Conservation (phyloP, 345 rosid species). For the Kernera saxatilis region DNA sequence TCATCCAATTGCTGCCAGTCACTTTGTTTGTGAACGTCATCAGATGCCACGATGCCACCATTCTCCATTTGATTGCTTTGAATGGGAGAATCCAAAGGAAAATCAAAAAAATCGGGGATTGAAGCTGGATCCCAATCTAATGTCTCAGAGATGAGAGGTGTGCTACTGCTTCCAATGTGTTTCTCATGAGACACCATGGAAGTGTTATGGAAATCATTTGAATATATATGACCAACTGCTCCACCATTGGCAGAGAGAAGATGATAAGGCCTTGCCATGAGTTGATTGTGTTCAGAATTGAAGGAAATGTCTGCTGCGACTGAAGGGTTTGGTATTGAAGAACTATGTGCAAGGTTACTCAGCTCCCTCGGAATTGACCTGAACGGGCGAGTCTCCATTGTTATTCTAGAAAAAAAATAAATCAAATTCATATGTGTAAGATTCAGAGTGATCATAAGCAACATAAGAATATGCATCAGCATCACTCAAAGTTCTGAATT, state of each 20-base stretch:
- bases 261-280: conserved; percentile 37
- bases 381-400: conserved; percentile 59
- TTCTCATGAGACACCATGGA: conserved; percentile 40
- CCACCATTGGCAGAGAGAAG: conserved; percentile 39
- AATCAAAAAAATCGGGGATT: conserved; percentile 45
- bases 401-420: conserved; percentile 26
- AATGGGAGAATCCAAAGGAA: conserved; percentile 37
- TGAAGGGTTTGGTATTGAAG: conserved; percentile 45
- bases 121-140: conserved; percentile 49
- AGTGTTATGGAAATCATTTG: conserved; percentile 57
- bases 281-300: conserved; percentile 40
- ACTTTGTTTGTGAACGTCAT: conserved; percentile 43
- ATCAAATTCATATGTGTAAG: neutral
- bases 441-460: neutral
- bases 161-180: conserved; percentile 47
- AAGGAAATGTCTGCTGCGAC: conserved; percentile 44
- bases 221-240: conserved; percentile 57
- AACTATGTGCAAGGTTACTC: conserved; percentile 32
- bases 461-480: neutral
- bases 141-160: conserved; percentile 40
- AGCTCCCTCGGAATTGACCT: conserved; percentile 50
- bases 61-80: conserved; percentile 52
- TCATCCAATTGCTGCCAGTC: conserved; percentile 83
- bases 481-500: neutral
- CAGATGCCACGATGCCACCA: conserved; percentile 36